Conservation (phyloP, 2,329 filamentous ascomycete species). For the Colletotrichum sp. region DNA sequence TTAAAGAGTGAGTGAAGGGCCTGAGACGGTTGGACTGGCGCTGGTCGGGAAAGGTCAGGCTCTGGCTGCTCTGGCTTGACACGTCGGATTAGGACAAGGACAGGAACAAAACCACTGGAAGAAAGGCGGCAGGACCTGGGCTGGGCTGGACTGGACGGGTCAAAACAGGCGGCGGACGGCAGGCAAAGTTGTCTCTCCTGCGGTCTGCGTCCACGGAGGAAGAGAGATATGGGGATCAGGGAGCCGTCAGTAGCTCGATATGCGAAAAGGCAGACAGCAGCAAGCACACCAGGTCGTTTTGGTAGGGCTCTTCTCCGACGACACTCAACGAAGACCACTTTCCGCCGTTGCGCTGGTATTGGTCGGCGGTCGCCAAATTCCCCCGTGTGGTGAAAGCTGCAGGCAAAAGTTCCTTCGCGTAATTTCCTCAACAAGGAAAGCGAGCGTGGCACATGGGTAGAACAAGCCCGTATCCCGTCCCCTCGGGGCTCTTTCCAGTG, state of each 20-base stretch:
- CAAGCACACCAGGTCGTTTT: neutral
- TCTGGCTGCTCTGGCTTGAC: neutral
- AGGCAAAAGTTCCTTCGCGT: slow-evolving; percentile 47
- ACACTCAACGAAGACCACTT: slow-evolving; percentile 11
- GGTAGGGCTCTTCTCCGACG: neutral
- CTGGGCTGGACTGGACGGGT: neutral
- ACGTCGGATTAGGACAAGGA: slow-evolving; percentile 2
- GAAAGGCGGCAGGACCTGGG: neutral
- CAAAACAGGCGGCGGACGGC: neutral
- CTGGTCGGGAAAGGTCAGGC: slow-evolving; percentile 6
- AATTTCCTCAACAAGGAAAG: slow-evolving; percentile 39
- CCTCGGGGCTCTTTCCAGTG: slow-evolving; percentile 8
- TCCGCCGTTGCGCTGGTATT: slow-evolving; percentile 18
- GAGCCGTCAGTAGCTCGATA: neutral
- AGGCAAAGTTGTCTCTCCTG: neutral
- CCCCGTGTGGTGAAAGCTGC: slow-evolving; percentile 34
- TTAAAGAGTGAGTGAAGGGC: slow-evolving; percentile 20
- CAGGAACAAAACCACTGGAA: neutral
- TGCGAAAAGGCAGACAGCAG: neutral
- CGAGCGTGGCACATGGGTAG: slow-evolving; percentile 30
- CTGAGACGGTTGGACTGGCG: neutral
- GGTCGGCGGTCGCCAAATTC: slow-evolving; percentile 37
- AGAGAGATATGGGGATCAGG: slow-evolving; percentile 25
- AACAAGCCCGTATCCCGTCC: slow-evolving; percentile 20
- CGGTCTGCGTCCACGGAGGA: neutral